Base-by-base conservation (phyloP, 2,329 filamentous ascomycete genomes). In the Calonectria leucothoes region DNA sequence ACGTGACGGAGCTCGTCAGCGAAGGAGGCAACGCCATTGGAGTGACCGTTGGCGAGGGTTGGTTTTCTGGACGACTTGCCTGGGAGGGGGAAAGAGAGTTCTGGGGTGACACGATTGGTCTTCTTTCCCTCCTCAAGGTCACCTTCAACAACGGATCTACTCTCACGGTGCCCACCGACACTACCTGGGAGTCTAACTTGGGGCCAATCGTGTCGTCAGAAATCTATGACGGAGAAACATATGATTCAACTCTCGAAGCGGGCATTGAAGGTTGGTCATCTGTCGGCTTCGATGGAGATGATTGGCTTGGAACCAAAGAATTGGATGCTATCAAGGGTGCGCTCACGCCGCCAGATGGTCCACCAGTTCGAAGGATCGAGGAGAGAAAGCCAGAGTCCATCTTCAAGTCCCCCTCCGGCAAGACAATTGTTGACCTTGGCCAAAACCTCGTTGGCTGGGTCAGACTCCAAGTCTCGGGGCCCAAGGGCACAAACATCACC, bases 361-460 rank as follows among this genome's bases (percentile, higher is more conserved):
- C 88, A 0, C 87, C 88, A 0, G 85, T 89, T 0, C 82, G 86
- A 25, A 85, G 80, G 68, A 81, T 52, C 67, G 81, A 78, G 74
- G 76, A 80, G 39, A 57, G 82, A 27, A 83, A 71, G 78, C 84
- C 76, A 23, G 67, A 71, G 20, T 69, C 73, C 42, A 82, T 85
- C 65, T 82, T 82, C 33, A 79, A 76, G 72, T 78, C 85, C 0
- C 81, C 83, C 0, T 85, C 85, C 0, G 86, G 87, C 0, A 88
- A 88, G 73, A 85, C 82, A 0, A 79, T 90, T 3, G 70, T 91
- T n/a, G 82, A 92, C 73, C 91, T 92, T 78, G 89, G 89, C 0
- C 89, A 92, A 76, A 91, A 91, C 72, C 80, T 91, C 0, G 89
- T 91, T 0, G 90, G 90, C 0, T 85, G 85, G 78, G 71, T 91